Percentiles rank a stretch among this genome's conserved stretches.
Evolutionary conservation across 108 stramenopile genomes (phyloP).

Genomic region (Cyclostephanos tholiformis): DNA sequence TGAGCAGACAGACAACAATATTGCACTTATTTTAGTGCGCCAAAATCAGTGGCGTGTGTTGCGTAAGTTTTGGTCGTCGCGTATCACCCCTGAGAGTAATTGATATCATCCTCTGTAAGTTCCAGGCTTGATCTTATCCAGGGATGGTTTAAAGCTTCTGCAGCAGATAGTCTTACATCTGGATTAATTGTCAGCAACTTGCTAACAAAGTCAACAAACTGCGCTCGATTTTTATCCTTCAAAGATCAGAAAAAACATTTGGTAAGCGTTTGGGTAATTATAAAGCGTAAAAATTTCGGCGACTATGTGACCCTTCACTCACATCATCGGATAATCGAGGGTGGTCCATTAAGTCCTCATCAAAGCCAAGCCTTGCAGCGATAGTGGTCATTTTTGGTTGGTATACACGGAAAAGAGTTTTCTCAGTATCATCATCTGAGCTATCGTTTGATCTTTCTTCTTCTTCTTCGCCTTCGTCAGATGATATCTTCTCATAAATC

Average conservation of each 20-base stretch:
- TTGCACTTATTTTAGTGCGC: neutral
- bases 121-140: conserved; percentile 82
- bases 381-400: conserved; percentile 81
- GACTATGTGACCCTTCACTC: conserved; percentile 9
- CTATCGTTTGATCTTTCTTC: conserved; percentile 33
- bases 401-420: conserved; percentile 62
- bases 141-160: conserved; percentile 82
- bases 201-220: conserved; percentile 85
- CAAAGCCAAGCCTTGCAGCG: conserved; percentile 72
- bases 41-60: neutral
- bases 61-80: neutral
- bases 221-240: conserved; percentile 59
- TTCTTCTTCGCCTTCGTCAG: conserved; percentile 38
- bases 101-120: conserved; percentile 76
- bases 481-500: conserved; percentile 78
- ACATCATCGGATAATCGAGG: conserved; percentile 38
- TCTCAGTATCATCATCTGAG: conserved; percentile 47
- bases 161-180: conserved; percentile 70
- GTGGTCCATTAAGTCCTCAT: conserved; percentile 62
- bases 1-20: neutral
- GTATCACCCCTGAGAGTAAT: conserved; percentile 40
- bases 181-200: conserved; percentile 84
- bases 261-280: neutral
- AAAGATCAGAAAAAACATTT: neutral
- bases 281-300: neutral